Evolutionary conservation across 768 basidiomycete genomes (phyloP).

Genomic region (Suillus subalutaceus): DNA sequence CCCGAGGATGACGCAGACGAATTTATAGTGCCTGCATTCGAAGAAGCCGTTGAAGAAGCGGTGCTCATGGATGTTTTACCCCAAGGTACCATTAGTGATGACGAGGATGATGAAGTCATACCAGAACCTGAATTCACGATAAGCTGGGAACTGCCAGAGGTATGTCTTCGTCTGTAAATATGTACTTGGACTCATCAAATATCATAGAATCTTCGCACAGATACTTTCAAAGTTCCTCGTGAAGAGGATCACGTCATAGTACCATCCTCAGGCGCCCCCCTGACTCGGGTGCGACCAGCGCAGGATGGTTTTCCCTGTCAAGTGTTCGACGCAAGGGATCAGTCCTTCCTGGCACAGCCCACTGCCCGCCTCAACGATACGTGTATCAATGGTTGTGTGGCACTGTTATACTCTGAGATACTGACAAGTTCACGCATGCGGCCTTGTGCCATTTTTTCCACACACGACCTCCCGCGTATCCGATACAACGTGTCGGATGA

Average conservation of each 20-base stretch:
- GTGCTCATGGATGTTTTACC: background rate
- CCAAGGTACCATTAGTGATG: background rate
- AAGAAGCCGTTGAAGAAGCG: no score
- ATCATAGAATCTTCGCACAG: background rate
- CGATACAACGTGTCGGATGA: background rate
- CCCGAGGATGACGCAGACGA: no score
- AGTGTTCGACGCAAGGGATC: slow-evolving; percentile 9
- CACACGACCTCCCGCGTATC: no score
- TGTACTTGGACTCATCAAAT: background rate
- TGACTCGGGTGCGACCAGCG: background rate
- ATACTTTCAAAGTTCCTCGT: background rate
- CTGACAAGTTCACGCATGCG: no score
- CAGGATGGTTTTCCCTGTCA: slow-evolving; percentile 7
- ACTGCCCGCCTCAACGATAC: slow-evolving; percentile 11
- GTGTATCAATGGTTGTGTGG: slow-evolving; percentile 12
- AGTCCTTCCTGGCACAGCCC: slow-evolving; percentile 4
- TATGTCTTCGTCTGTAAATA: background rate
- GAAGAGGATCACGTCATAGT: background rate
- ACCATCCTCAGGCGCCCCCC: background rate
- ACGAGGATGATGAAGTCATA: background rate
- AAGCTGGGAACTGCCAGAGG: no score
- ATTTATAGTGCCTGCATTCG: no score
- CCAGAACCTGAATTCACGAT: no score
- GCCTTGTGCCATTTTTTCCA: no score
- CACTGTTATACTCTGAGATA: slow-evolving; percentile 12